Evolutionary conservation across 1,139 yeast species (phyloP), one percentile per base, ranked within the genome.

Genomic region (Candida tunisiensis): DNA sequence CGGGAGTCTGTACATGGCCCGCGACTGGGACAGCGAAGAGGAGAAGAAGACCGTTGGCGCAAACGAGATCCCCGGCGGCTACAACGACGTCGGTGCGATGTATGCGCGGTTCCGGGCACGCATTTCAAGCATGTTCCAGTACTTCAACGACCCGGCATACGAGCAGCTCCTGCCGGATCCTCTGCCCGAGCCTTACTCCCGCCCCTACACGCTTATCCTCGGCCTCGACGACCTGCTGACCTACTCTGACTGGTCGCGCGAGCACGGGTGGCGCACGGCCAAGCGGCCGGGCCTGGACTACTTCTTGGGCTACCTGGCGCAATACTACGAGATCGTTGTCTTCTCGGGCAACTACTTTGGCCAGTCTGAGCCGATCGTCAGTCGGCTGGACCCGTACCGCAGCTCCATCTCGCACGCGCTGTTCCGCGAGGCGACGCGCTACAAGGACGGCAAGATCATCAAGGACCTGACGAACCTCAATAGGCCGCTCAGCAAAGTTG

Each of bases 221-320:
- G 75, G 83, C 16, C 65, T 88, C 44, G 98, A 88, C 41, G 98
- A 88, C 47, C 61, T 88, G 35, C 65, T 88, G 49, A 70, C 85
- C 34, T 94, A 88, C 53, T 74, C 93, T 25, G 80, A 75, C 35
- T 88, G 98, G 98, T 70, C 79, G 34, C 72, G 83, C 40, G 72
- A 80, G 52, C 66, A 74, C 48, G 98, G 98, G 29, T 88, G 99
- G 99, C 74, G 93, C 59, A 88, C 96, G 13, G 96, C 93, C 24
- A 91, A 91, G 63, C 79, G 99, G 60, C 98, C 98, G 24, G 99
- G 98, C 34, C 72, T 82, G 36, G 98, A 91, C 55, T 91, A 91
- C 62, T 88, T 88, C 59, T 61, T 88, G 51, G 93, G 93, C 20
- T 88, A 88, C 55, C 63, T 88, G 44, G 79, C 94, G 5, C 94